These are phyloP conservation scores for Sedum album DNA, from an alignment of 164 flowering plant species.

Conservation along the genomic window DNA sequence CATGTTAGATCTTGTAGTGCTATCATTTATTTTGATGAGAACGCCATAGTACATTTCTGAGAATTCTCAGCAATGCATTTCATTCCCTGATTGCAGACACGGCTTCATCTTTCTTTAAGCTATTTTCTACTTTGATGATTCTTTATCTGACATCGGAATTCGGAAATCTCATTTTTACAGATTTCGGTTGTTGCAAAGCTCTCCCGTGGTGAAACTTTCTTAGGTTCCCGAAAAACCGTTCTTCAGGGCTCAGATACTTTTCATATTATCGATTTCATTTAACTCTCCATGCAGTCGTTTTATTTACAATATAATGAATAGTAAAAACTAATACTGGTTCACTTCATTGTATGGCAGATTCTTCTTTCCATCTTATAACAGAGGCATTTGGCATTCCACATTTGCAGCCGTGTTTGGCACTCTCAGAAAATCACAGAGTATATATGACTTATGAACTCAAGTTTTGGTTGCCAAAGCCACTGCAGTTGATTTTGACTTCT, in stretches of 20 bases:
- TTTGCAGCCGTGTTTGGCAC: constrained; percentile 36
- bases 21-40: too few species aligned
- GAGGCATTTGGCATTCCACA: constrained; percentile 44
- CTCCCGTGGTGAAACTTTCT: constrained; percentile 51
- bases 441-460: constrained; percentile 27
- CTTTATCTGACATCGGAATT: constrained; percentile 45
- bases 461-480: constrained; percentile 62
- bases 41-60: background rate
- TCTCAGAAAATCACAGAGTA: constrained; percentile 6
- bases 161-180: constrained; percentile 39
- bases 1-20: too few species aligned
- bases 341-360: background rate
- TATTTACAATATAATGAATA: background rate
- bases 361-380: constrained; percentile 22
- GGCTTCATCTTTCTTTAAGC: constrained; percentile 17
- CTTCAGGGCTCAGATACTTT: constrained; percentile 58
- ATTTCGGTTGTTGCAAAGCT: constrained; percentile 26
- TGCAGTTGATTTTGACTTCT: constrained; percentile 32
- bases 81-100: background rate
- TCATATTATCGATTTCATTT: too few species aligned
- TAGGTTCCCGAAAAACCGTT: constrained; percentile 34
- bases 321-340: background rate
- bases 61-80: background rate
- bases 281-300: background rate
- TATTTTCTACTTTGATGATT: constrained; percentile 53